Evolutionary conservation across 805 yeast species (phyloP).

Genomic region (Candida qinlingensis): DNA sequence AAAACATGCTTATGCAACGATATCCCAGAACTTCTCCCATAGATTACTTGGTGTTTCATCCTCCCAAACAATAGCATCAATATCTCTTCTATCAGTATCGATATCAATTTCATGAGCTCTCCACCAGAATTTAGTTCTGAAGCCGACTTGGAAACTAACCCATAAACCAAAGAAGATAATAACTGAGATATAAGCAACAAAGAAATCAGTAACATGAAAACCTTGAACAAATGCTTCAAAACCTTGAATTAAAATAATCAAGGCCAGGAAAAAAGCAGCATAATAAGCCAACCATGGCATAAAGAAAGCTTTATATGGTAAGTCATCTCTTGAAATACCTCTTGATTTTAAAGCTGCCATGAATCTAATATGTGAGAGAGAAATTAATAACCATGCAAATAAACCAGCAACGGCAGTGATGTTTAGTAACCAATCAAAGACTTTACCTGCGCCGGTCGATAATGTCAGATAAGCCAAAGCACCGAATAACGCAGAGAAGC

Average conservation of each 20-base stretch:
- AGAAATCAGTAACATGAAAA: conserved; percentile 49
- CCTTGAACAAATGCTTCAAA: conserved; percentile 50
- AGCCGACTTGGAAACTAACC: conserved; percentile 1
- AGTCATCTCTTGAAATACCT: conserved; percentile 55
- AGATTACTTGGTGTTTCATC: conserved; percentile 38
- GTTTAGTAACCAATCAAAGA: conserved; percentile 64
- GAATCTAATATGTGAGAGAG: conserved; percentile 57
- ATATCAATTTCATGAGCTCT: conserved; percentile 3
- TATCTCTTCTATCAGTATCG: conserved; percentile 26
- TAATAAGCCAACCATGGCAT: conserved; percentile 65
- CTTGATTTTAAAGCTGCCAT: conserved; percentile 57
- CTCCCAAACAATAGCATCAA: conserved; percentile 52
- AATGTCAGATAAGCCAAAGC: conserved; percentile 52
- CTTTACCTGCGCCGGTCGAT: conserved; percentile 45
- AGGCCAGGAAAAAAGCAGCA: conserved; percentile 42
- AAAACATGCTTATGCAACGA: conserved; percentile 2
- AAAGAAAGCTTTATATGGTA: conserved; percentile 65
- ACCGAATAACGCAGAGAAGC: conserved; percentile 53
- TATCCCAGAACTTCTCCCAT: conserved; percentile 11
- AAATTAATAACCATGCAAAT: conserved; percentile 61
- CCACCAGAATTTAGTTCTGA: conserved; percentile 5
- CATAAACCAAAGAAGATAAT: conserved; percentile 38
- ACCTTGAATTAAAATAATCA: conserved; percentile 66
- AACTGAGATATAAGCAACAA: conserved; percentile 63
- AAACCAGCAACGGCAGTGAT: conserved; percentile 69